These are phyloP conservation scores for Rhizoctonia solani DNA, from an alignment of 1,284 basidiomycete genomes.

Conservation along the genomic window DNA sequence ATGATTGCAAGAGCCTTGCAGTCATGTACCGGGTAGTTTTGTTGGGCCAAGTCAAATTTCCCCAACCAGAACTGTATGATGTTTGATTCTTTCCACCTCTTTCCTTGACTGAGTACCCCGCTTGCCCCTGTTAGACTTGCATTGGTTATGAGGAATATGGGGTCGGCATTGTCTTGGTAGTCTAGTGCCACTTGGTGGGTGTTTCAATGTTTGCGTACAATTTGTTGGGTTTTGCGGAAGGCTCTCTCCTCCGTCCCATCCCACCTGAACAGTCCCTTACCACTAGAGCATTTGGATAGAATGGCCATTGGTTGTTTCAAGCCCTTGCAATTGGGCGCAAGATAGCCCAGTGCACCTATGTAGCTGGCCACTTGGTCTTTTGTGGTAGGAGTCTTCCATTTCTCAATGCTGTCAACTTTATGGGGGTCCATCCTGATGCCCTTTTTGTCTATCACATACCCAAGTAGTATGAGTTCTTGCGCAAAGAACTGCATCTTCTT, in stretches of 20 bases:
- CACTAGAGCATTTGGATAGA: no score
- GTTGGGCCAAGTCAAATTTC: slow-evolving; percentile 31
- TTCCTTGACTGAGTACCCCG: slow-evolving; percentile 10
- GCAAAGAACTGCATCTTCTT: slow-evolving; percentile 44
- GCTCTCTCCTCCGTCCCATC: no score
- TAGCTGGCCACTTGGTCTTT: slow-evolving; percentile 30
- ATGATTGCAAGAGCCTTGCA: neutral
- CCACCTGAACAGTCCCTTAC: no score
- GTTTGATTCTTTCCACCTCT: neutral
- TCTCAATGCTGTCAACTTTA: slow-evolving; percentile 33
- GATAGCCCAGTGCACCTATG: slow-evolving; percentile 33
- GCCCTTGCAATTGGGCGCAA: slow-evolving; percentile 7
- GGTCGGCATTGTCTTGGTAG: no score
- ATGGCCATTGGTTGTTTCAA: slow-evolving; percentile 39
- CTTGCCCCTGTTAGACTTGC: slow-evolving; percentile 13
- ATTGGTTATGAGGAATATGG: slow-evolving; percentile 21
- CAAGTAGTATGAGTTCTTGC: slow-evolving; percentile 45
- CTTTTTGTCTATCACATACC: slow-evolving; percentile 45
- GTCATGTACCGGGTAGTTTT: slow-evolving; percentile 14
- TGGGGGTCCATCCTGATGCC: slow-evolving; percentile 41
- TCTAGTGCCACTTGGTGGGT: no score
- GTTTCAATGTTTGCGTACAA: no score
- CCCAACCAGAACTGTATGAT: slow-evolving; percentile 4
- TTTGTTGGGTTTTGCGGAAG: no score
- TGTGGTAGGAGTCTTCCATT: slow-evolving; percentile 35